Conservation (phyloP, 768 basidiomycete species). For the Myochromella boudieri region DNA sequence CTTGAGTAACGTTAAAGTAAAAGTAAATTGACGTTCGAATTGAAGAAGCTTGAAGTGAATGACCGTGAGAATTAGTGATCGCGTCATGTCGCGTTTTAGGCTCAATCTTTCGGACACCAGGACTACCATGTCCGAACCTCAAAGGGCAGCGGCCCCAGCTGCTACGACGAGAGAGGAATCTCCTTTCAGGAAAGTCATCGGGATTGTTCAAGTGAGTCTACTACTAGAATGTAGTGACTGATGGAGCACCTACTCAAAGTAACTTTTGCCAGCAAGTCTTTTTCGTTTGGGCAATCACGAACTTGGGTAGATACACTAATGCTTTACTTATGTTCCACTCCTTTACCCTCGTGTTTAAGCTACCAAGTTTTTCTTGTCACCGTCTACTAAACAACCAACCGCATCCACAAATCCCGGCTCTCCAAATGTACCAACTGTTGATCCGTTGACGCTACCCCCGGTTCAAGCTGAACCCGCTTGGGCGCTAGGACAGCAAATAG, state of each 20-base stretch:
- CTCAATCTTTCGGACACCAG: slow-evolving; percentile 1
- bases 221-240: not conserved
- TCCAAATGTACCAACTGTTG: slow-evolving; percentile 28
- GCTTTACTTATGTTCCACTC: not conserved
- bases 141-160: slow-evolving; percentile 15
- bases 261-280: slow-evolving; percentile 59
- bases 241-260: not conserved
- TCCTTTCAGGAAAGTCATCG: slow-evolving; percentile 15
- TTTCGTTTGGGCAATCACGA: slow-evolving; percentile 63
- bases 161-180: slow-evolving; percentile 18
- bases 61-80: slow-evolving; percentile 15
- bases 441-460: slow-evolving; percentile 56
- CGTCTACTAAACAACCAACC: not conserved
- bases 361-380: slow-evolving; percentile 25
- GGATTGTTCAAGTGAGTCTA: slow-evolving; percentile 25
- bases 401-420: slow-evolving; percentile 12
- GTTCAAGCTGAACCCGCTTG: slow-evolving; percentile 55
- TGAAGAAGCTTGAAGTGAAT: not conserved
- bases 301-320: slow-evolving; percentile 46
- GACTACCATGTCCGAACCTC: slow-evolving; percentile 19
- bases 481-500: slow-evolving; percentile 56
- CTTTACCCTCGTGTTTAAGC: slow-evolving; percentile 14
- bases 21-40: too few species aligned
- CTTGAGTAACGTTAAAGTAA: too few species aligned
- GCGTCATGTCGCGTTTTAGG: too few species aligned